Percentiles rank a stretch among this genome's conserved stretches.
Conservation (phyloP, 2,329 filamentous ascomycete species). For the Mycogone perniciosa region DNA sequence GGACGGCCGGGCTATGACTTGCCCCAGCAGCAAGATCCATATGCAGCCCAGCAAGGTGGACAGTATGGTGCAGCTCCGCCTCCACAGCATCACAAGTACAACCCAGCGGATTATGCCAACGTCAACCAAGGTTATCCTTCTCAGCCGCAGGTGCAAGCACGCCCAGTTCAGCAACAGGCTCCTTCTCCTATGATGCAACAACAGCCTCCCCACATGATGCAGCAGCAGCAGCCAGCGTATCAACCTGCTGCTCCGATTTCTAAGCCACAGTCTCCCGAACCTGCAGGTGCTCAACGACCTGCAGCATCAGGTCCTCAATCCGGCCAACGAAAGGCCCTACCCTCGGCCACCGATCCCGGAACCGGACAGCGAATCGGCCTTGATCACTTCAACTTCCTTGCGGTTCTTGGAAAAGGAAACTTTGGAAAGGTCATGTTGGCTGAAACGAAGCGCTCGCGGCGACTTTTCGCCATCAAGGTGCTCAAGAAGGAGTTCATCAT, state of each 20-base stretch:
- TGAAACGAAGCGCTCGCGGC: conserved; percentile 86
- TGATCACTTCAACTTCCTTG: conserved; percentile 98
- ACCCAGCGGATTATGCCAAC: conserved; percentile 69
- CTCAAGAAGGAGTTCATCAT: conserved; percentile 99
- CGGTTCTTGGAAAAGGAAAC: conserved; percentile 96
- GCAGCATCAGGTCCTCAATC: conserved; percentile 9
- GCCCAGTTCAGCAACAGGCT: conserved; percentile 24
- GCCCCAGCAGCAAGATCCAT: conserved; percentile 29
- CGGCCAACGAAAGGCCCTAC: conserved; percentile 50
- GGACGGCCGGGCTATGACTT: conserved; percentile 29
- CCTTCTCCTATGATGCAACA: conserved; percentile 25
- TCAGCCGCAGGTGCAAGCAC: conserved; percentile 26
- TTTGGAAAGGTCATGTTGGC: conserved; percentile 99
- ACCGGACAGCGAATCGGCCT: conserved; percentile 83
- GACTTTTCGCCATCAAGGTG: conserved; percentile 97
- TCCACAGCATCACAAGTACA: conserved; percentile 59
- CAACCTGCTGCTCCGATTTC: conserved; percentile 26
- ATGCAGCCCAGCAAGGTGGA: conserved; percentile 22
- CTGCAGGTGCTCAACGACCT: conserved; percentile 26
- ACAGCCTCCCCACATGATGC: conserved; percentile 25
- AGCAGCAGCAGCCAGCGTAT: conserved; percentile 33
- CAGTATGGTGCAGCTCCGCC: conserved; percentile 26
- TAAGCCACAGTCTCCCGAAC: conserved; percentile 36
- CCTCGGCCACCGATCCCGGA: conserved; percentile 64
- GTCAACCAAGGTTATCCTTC: conserved; percentile 42